Conservation (phyloP, 768 basidiomycete genomes). For the Tricholoma sp. region DNA sequence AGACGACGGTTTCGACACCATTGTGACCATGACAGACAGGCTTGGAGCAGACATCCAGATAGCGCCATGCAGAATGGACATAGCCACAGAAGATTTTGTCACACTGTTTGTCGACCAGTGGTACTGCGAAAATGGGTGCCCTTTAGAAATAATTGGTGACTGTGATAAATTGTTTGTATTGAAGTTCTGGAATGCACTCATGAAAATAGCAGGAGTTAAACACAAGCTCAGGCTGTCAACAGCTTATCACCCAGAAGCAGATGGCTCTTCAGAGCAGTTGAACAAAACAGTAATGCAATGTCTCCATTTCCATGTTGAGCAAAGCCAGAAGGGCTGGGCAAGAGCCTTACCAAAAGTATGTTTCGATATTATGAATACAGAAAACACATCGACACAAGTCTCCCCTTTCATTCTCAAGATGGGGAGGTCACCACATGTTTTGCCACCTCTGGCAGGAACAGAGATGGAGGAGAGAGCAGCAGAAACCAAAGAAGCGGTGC, state of each 20-base stretch:
- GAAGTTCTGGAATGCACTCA: neutral
- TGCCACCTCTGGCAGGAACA: too few species aligned
- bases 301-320: too few species aligned
- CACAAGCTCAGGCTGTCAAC: slow-evolving; percentile 20
- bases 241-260: slow-evolving; percentile 24
- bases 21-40: slow-evolving; percentile 19
- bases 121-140: slow-evolving; percentile 28
- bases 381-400: too few species aligned
- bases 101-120: too few species aligned
- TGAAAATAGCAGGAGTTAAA: neutral
- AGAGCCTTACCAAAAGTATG: too few species aligned
- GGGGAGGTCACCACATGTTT: too few species aligned
- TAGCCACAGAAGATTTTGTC: slow-evolving; percentile 17
- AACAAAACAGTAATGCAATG: too few species aligned
- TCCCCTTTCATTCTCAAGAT: too few species aligned
- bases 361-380: too few species aligned
- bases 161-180: slow-evolving; percentile 24
- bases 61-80: slow-evolving; percentile 6
- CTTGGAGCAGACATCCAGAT: slow-evolving; percentile 2
- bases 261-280: slow-evolving; percentile 21
- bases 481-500: too few species aligned
- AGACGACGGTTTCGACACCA: slow-evolving; percentile 19
- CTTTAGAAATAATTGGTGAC: slow-evolving; percentile 10
- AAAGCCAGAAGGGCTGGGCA: too few species aligned
- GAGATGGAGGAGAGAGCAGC: too few species aligned